Percentiles rank a stretch among this genome's conserved stretches.
Conservation (phyloP, 371 early-diverging fungal genomes). For the Zancudomyces culisetae region DNA sequence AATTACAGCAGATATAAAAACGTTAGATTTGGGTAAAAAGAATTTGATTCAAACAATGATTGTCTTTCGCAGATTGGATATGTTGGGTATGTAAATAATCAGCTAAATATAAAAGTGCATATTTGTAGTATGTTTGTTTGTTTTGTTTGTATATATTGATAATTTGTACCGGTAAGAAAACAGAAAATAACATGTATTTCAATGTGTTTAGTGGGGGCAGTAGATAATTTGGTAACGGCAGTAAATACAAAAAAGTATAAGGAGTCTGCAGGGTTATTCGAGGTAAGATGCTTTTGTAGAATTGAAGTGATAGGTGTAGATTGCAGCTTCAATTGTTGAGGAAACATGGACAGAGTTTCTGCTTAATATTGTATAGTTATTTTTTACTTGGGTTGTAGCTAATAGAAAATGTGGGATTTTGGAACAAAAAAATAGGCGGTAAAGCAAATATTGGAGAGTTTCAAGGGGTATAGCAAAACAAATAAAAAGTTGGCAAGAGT, state of each 20-base stretch:
- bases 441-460: background rate
- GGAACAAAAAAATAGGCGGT: background rate
- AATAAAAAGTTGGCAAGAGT: slow-evolving; percentile 1
- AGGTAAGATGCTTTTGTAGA: no score
- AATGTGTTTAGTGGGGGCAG: background rate
- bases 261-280: background rate
- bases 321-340: no score
- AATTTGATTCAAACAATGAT: slow-evolving; percentile 68
- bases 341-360: no score
- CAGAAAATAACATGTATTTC: no score
- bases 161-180: no score
- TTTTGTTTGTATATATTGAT: no score
- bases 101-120: no score
- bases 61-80: slow-evolving; percentile 63
- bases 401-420: no score
- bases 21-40: slow-evolving; percentile 78
- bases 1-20: slow-evolving; percentile 87
- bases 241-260: background rate
- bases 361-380: no score
- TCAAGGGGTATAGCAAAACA: background rate
- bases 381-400: no score
- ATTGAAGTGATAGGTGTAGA: no score
- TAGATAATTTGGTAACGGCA: background rate
- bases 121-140: no score
- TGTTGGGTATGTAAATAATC: slow-evolving; percentile 72